A percentile compares a stretch with the other conserved stretches of the same genome.
These are phyloP conservation scores for Corylus heterophylla DNA, from an alignment of 306 rosid genomes.

Conservation along the genomic window DNA sequence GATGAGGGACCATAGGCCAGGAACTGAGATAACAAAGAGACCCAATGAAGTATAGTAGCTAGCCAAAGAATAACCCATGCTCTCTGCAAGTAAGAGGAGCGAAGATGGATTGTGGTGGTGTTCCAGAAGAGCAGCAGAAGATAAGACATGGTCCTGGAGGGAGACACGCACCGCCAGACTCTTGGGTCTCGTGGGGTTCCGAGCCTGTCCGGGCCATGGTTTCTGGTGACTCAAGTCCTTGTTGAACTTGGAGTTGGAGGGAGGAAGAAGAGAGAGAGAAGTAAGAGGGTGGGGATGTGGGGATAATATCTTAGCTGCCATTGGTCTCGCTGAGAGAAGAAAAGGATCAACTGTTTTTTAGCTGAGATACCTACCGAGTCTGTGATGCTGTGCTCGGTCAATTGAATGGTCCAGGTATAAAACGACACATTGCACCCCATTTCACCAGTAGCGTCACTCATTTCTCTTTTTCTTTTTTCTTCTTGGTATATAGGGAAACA, in stretches of 20 bases:
- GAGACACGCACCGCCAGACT: conserved; percentile 40
- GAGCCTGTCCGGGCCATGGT: conserved; percentile 33
- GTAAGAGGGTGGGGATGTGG: conserved; percentile 5
- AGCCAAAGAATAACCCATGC: conserved; percentile 69
- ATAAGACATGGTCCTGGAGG: conserved; percentile 40
- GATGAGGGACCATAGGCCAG: conserved; percentile 97
- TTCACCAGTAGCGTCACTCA: neutral
- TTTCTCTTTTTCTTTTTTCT: neutral
- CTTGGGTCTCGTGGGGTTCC: conserved; percentile 22
- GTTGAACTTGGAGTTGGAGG: conserved; percentile 1
- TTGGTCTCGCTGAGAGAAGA: neutral
- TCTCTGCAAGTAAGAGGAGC: conserved; percentile 45
- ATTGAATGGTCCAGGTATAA: neutral
- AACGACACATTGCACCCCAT: neutral
- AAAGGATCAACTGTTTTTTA: neutral
- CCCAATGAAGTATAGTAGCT: conserved; percentile 95
- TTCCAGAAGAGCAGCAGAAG: conserved; percentile 32
- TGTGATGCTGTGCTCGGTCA: neutral
- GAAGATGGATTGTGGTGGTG: conserved; percentile 36
- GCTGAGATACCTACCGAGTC: neutral
- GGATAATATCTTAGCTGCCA: conserved; percentile 6
- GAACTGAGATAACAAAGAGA: conserved; percentile 90
- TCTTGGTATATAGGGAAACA: too few relatives aligned
- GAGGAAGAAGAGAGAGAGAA: neutral
- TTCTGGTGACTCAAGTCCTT: conserved; percentile 11